phyloP scores from a whole-genome alignment of 1,139 yeast species.

The Sugiyamaella paludigena region DNA sequence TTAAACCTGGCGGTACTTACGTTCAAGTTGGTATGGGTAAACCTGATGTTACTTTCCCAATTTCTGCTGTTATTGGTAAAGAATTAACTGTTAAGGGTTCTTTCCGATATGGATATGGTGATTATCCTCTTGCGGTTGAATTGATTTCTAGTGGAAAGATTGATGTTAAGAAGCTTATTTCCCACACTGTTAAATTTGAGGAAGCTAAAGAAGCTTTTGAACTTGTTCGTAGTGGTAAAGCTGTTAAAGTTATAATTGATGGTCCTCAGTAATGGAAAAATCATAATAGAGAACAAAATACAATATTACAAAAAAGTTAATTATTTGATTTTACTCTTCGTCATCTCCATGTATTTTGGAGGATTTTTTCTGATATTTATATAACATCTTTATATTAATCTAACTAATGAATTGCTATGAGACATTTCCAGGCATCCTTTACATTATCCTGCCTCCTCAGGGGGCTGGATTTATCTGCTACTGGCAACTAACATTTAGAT shows the following conservation, averaged over 20 bases:
- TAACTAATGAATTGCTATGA: too few species aligned
- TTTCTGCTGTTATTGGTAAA: conserved; percentile 62
- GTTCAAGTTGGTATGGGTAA: conserved; percentile 77
- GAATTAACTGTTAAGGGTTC: conserved; percentile 70
- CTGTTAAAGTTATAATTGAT: conserved; percentile 57
- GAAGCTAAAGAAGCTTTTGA: conserved; percentile 82
- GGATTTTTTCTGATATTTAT: too few species aligned
- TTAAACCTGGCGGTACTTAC: conserved; percentile 59
- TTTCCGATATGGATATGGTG: conserved; percentile 75
- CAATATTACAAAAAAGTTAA: too few species aligned
- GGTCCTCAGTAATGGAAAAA: conserved; percentile 12
- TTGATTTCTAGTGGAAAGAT: conserved; percentile 59
- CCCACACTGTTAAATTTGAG: conserved; percentile 69
- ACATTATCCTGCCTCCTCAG: too few species aligned
- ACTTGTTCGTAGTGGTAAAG: conserved; percentile 52
- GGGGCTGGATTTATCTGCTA: too few species aligned
- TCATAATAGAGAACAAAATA: not conserved
- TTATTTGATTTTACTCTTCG: too few species aligned
- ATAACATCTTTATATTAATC: too few species aligned
- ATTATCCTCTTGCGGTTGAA: conserved; percentile 68
- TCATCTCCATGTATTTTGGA: too few species aligned
- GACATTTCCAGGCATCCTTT: too few species aligned
- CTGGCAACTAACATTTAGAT: too few species aligned
- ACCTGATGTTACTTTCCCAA: conserved; percentile 64
- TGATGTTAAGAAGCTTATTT: conserved; percentile 63